Evolutionary conservation across 2,329 filamentous ascomycete genomes (phyloP), one percentile per base, ranked within the genome.

Genomic region (Colletotrichum higginsianum): DNA sequence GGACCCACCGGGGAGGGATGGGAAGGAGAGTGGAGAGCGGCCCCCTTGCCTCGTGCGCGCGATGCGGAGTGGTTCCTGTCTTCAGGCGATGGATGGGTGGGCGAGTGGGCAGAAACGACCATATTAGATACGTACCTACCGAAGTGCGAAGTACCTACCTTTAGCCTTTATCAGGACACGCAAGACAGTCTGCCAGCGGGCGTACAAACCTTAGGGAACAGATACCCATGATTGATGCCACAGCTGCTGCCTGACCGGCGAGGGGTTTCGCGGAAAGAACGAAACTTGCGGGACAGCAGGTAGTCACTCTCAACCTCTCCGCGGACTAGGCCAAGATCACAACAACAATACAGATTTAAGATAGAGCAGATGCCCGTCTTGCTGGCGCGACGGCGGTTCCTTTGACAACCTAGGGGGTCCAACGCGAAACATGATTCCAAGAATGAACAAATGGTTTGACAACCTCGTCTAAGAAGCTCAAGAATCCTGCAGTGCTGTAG

Each of bases 31-130:
- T 68, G 68, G 68, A 38, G 68, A 68, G 67, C 50, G 38, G 65
- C 21, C 68, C 65, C 68, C 68, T 71, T 71, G 68, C 68, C 68
- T 71, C 65, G 65, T 71, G 68, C 65, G 65, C 50, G 65, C 46
- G 67, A 62, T 68, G 68, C 52, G 68, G 65, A 71, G 58, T 58
- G 65, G 68, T 71, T 68, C 65, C 65, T 68, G 65, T 65, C 65
- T 71, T 63, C 23, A 71, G 64, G 67, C 57, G 26, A 64, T 46
- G 23, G 18, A n/a, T 23, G 56, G 26, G 35, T 21, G 57, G 57
- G 16, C 52, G 38, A 15, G 52, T 35, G 26, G 53, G 58, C 44
- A 61, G 40, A 55, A 55, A 42, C 30, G 38, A 63, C 21, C 30
- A 38, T 38, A 5, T 13, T 23, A 2, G 50, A 15, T 50, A 62